A percentile compares a stretch with the other conserved stretches of the same genome.
phyloP scores from a whole-genome alignment of 768 basidiomycete species.

The Kwoniella newhampshirensis region DNA sequence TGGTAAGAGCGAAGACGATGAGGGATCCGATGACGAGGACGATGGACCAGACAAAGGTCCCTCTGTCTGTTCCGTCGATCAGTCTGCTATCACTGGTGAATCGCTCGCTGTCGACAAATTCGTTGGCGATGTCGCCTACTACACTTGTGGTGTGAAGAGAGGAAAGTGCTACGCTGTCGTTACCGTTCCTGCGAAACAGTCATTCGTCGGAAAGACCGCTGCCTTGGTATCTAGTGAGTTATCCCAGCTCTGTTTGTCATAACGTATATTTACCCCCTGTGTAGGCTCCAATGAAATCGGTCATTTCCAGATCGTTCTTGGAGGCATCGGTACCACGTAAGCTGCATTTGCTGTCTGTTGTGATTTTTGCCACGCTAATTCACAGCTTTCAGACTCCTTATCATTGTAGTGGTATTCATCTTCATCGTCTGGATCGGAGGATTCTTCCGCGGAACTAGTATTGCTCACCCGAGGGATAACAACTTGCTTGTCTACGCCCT shows the following conservation, averaged over 20 bases:
- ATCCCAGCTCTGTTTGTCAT: no score
- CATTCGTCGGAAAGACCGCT: conserved; percentile 59
- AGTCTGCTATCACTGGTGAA: conserved; percentile 59
- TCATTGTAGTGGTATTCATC: conserved; percentile 57
- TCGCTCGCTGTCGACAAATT: conserved; percentile 59
- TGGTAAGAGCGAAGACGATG: conserved; percentile 26
- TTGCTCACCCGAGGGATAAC: conserved; percentile 57
- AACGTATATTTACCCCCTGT: no score
- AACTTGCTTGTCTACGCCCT: conserved; percentile 58
- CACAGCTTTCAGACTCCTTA: conserved; percentile 48
- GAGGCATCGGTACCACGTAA: conserved; percentile 55
- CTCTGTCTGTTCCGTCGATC: conserved; percentile 56
- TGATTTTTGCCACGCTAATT: neutral
- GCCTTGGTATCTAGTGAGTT: conserved; percentile 54
- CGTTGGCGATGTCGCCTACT: conserved; percentile 57
- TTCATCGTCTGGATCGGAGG: conserved; percentile 58
- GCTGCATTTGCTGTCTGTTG: neutral
- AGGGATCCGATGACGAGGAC: conserved; percentile 41
- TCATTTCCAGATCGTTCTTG: conserved; percentile 58
- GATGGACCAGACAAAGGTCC: conserved; percentile 56
- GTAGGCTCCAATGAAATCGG: conserved; percentile 55
- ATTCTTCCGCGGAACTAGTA: conserved; percentile 55
- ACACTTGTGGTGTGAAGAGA: conserved; percentile 53
- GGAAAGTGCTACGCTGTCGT: conserved; percentile 54
- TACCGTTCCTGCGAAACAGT: conserved; percentile 53